Conservation (phyloP, 495 filamentous ascomycete genomes). For the Bathelium albidoporum region DNA sequence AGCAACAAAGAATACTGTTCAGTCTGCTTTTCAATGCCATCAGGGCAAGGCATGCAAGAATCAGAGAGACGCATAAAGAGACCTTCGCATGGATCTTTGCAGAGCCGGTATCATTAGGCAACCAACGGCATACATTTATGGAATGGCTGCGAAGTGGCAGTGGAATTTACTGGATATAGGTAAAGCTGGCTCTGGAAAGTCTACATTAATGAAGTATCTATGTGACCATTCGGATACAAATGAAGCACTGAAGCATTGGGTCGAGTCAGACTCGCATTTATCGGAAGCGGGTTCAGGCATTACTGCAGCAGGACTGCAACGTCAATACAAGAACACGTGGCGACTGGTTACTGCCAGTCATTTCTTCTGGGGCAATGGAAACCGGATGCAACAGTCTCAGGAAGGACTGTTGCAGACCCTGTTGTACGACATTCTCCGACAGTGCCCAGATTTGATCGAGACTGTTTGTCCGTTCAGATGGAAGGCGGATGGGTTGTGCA, state of each 20-base stretch:
- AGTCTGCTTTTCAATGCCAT: neutral
- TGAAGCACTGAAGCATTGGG: neutral
- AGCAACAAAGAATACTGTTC: neutral
- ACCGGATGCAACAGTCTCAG: conserved; percentile 31
- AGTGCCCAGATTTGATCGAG: conserved; percentile 20
- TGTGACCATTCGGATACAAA: neutral
- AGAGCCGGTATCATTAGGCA: neutral
- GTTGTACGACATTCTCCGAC: conserved; percentile 31
- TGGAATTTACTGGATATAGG: conserved; percentile 1
- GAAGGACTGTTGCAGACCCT: conserved; percentile 37
- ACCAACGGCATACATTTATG: neutral
- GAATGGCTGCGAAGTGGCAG: neutral
- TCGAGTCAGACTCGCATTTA: neutral
- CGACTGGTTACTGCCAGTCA: conserved; percentile 26
- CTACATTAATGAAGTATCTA: neutral
- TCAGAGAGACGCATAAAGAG: neutral
- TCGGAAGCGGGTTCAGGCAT: neutral
- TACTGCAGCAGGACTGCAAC: neutral
- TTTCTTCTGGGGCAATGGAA: conserved; percentile 40
- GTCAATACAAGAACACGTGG: neutral
- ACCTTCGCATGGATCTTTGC: neutral
- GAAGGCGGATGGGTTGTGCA: conserved; percentile 21
- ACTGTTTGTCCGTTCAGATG: neutral
- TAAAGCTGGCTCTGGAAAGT: conserved; percentile 1
- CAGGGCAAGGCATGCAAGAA: neutral